Evolutionary conservation across 163 green algal genomes (phyloP).

Genomic region (Botryococcus braunii): DNA sequence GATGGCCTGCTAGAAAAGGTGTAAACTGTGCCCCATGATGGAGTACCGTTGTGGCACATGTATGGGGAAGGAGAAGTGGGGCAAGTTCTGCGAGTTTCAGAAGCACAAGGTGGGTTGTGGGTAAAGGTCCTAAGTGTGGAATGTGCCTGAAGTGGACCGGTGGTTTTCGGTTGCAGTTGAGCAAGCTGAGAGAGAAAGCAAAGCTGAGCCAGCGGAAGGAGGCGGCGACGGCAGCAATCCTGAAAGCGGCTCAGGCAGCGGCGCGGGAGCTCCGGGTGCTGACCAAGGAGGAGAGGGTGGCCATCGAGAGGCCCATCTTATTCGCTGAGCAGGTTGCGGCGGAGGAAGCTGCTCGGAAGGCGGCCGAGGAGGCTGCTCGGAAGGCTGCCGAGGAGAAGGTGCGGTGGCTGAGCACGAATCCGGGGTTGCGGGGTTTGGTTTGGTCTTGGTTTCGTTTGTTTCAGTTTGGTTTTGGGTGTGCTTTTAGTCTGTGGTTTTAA

Average conservation of each 20-base stretch:
- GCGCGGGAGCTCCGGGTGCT: constrained; percentile 35
- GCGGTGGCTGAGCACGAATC: background rate
- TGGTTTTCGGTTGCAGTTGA: too few relatives aligned
- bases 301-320: constrained; percentile 22
- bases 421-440: background rate
- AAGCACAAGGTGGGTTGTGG: too few relatives aligned
- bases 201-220: constrained; percentile 18
- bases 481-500: background rate
- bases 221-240: constrained; percentile 42
- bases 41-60: too few relatives aligned
- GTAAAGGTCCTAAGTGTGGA: background rate
- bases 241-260: constrained; percentile 39
- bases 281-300: constrained; percentile 27
- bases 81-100: too few relatives aligned
- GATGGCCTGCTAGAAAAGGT: too few relatives aligned
- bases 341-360: background rate
- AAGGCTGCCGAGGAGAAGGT: constrained; percentile 10
- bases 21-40: too few relatives aligned
- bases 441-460: background rate
- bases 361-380: constrained; percentile 20
- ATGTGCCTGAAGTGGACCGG: background rate
- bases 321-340: constrained; percentile 8
- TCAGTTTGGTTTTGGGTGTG: background rate
- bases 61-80: too few relatives aligned
- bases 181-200: background rate